A percentile compares a stretch with the other conserved stretches of the same genome.
These are phyloP conservation scores for Tetrapisispora iriomotensis DNA, from an alignment of 805 yeast genomes.

Conservation along the genomic window DNA sequence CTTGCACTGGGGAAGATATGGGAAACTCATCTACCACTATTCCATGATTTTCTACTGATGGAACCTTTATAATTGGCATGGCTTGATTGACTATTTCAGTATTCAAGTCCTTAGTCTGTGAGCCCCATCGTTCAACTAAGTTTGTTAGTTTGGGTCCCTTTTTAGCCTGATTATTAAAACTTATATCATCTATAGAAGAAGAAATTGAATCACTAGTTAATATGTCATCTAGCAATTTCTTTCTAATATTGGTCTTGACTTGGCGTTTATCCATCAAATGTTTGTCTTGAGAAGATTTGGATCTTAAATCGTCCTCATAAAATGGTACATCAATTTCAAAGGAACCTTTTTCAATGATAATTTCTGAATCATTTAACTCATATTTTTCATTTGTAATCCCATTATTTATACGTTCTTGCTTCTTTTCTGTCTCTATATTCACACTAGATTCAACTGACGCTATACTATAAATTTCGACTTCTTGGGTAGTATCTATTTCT, in stretches of 20 bases:
- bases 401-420: background rate
- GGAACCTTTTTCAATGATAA: slow-evolving; percentile 6
- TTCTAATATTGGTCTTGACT: background rate
- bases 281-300: background rate
- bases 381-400: background rate
- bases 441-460: background rate
- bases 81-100: no score
- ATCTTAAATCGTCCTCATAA: slow-evolving; percentile 12
- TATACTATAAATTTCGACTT: no score
- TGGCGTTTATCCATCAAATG: background rate
- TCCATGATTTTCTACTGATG: no score
- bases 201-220: background rate
- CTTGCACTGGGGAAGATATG: slow-evolving; percentile 12
- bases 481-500: no score
- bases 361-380: background rate
- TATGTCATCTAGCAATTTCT: background rate
- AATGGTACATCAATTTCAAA: slow-evolving; percentile 18
- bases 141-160: background rate
- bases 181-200: background rate
- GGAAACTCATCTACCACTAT: slow-evolving; percentile 8
- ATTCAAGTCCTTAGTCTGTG: no score
- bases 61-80: no score
- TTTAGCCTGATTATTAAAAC: no score
- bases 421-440: background rate
- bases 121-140: background rate